Base-by-base conservation (phyloP, 176 grass and related monocot genomes). In the Tillandsia leiboldiana region DNA sequence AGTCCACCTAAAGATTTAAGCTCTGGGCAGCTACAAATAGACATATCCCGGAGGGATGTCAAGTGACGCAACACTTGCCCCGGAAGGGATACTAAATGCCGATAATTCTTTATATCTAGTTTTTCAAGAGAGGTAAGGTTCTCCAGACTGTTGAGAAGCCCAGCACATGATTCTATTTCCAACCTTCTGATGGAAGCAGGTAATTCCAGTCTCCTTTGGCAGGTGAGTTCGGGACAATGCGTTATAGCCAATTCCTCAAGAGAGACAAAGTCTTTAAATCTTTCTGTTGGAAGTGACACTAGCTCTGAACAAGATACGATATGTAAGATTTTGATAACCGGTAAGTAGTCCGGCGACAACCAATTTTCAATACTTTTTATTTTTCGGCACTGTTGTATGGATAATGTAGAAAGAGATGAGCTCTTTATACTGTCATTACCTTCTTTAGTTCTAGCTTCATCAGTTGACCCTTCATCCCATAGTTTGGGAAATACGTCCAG, bases 181-280 rank as follows among this genome's bases (percentile, higher is more conserved):
- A n/a, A n/a, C n/a, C n/a, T n/a, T n/a, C n/a, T n/a, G 49, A 82
- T 26, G 12, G 79, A 82, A 73, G 65, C n/a, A 8, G 79, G 79
- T 33, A 82, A 63, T 9, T 2, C 9, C 42, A 82, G 50, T 22
- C 57, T 22, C 5, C 50, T 63, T 29, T 18, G 48, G 11, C 53
- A 27, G n/a, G 14, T 70, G 22, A 82, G 29, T 18, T 15, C 12
- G 2, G 72, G 66, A 11, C 79, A 82, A 18, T 29, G 11, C n/a
- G 8, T 15, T 75, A 76, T 56, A 49, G 59, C 2, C 56, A 82
- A 54, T 1, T 63, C 64, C 20, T 68, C 11, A 22, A 82, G 66
- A 14, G 13, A 76, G 42, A 20, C 70, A 49, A 74, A 70, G 10
- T 69, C 51, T 14, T 47, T 51, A 48, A 82, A 64, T 14, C 53